Evolutionary conservation across 495 filamentous ascomycete species (phyloP).

Genomic region (Emericellopsis terricola): DNA sequence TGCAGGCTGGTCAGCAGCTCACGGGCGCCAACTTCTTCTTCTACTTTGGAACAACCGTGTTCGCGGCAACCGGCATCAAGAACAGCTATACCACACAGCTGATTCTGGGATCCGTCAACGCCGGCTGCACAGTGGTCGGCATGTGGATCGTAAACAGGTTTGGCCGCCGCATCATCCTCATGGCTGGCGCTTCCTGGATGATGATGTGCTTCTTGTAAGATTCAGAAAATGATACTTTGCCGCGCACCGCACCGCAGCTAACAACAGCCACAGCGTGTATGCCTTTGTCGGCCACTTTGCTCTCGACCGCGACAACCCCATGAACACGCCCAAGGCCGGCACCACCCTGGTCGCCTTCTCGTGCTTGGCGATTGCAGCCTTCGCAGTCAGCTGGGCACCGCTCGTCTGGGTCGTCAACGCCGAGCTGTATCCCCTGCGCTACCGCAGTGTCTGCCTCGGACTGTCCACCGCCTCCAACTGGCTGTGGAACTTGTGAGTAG

Average conservation of each 20-base stretch:
- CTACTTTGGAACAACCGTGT: constrained; percentile 37
- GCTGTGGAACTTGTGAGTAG: constrained; percentile 68
- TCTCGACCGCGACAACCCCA: constrained; percentile 17
- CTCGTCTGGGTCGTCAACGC: constrained; percentile 66
- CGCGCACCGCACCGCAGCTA: constrained; percentile 32
- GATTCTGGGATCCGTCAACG: constrained; percentile 53
- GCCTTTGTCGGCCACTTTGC: constrained; percentile 44
- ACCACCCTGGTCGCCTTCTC: constrained; percentile 2
- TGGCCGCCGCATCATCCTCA: constrained; percentile 48
- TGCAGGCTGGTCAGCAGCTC: constrained; percentile 56
- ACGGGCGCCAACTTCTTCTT: constrained; percentile 42
- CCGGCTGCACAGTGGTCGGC: constrained; percentile 44
- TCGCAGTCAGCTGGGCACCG: constrained; percentile 66
- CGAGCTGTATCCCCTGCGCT: constrained; percentile 66
- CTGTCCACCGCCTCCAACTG: constrained; percentile 70
- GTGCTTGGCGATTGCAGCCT: constrained; percentile 27
- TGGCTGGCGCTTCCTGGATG: constrained; percentile 48
- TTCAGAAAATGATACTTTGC: constrained; percentile 25
- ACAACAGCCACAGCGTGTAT: constrained; percentile 29
- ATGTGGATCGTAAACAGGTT: constrained; percentile 52
- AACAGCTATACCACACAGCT: constrained; percentile 52
- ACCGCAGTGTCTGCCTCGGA: constrained; percentile 59
- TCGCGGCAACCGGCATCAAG: constrained; percentile 40
- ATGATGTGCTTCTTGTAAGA: constrained; percentile 41
- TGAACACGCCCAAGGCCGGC: constrained; percentile 9